Percentiles rank a stretch among this genome's conserved stretches.
Evolutionary conservation across 345 rosid species (phyloP).

Genomic region (Moricandia arvensis): DNA sequence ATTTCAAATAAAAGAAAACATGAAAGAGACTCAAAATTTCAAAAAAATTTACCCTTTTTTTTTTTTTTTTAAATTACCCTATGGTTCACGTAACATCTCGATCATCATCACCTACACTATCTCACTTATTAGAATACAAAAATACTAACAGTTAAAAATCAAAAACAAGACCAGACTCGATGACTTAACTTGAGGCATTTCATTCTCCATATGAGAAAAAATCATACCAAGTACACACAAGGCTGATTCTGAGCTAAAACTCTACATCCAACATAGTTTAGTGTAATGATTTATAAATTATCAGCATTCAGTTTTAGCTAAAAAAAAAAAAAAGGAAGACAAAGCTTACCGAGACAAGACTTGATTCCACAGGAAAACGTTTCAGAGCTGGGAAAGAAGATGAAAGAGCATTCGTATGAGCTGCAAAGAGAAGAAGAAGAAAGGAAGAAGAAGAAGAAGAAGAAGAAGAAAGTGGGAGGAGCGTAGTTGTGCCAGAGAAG

Average conservation of each 20-base stretch:
- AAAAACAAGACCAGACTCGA: background rate
- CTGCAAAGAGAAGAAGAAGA: slow-evolving; percentile 3
- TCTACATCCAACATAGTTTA: too few relatives aligned
- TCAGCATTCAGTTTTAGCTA: too few relatives aligned
- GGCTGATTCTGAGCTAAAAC: background rate
- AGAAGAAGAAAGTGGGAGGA: slow-evolving; percentile 41
- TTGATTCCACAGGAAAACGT: slow-evolving; percentile 4
- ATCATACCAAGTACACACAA: background rate
- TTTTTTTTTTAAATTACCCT: too few relatives aligned
- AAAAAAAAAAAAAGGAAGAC: too few relatives aligned
- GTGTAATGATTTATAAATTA: too few relatives aligned
- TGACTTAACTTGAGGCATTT: background rate
- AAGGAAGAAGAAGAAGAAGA: background rate
- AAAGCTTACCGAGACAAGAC: background rate
- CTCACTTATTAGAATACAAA: background rate
- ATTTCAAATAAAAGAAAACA: background rate
- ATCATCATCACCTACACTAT: background rate
- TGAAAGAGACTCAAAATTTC: background rate
- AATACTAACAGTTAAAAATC: background rate
- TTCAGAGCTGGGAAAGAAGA: slow-evolving; percentile 14
- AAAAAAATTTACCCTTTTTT: background rate
- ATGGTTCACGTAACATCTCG: background rate
- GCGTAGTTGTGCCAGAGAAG: slow-evolving; percentile 40
- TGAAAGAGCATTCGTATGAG: background rate
- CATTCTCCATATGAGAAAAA: background rate